phyloP scores from a whole-genome alignment of 805 yeast species.

The Suhomyces tanzawaensis region DNA sequence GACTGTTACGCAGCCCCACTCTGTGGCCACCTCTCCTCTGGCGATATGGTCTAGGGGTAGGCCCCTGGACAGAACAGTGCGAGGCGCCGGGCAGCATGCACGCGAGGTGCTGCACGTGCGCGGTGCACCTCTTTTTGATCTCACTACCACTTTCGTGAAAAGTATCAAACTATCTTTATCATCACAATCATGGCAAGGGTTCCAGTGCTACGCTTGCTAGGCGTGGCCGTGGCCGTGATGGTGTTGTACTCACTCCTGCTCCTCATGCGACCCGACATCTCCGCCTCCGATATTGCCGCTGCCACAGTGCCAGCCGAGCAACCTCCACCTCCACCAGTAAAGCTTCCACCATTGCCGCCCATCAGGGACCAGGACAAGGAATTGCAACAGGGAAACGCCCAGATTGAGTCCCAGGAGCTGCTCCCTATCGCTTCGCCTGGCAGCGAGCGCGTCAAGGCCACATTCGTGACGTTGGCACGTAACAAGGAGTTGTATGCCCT shows the following conservation, averaged over 20 bases:
- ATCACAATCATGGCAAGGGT: conserved; percentile 7
- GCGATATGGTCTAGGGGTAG: no score
- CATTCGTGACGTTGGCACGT: conserved; percentile 78
- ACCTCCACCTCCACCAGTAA: no score
- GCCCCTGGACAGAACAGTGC: no score
- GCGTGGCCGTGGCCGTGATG: conserved; percentile 7
- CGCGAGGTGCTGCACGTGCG: no score
- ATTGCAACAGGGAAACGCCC: conserved; percentile 2
- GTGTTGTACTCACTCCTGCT: conserved; percentile 9
- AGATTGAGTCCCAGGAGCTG: conserved; percentile 2
- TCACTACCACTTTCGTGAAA: no score
- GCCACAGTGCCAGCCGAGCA: no score
- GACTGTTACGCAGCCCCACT: no score
- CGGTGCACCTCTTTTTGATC: no score
- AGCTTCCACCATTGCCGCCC: conserved; percentile 2
- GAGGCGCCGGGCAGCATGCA: no score
- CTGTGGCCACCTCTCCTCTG: no score
- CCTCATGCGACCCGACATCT: neutral
- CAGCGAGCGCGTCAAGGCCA: conserved; percentile 57
- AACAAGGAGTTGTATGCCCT: conserved; percentile 64
- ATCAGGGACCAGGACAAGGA: conserved; percentile 9
- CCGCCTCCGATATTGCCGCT: no score
- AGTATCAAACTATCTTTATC: no score
- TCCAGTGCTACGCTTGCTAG: conserved; percentile 5
- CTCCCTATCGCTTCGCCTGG: conserved; percentile 2